Conservation (phyloP, 192 early-diverging fungal genomes). For the Coemansia sp. region DNA sequence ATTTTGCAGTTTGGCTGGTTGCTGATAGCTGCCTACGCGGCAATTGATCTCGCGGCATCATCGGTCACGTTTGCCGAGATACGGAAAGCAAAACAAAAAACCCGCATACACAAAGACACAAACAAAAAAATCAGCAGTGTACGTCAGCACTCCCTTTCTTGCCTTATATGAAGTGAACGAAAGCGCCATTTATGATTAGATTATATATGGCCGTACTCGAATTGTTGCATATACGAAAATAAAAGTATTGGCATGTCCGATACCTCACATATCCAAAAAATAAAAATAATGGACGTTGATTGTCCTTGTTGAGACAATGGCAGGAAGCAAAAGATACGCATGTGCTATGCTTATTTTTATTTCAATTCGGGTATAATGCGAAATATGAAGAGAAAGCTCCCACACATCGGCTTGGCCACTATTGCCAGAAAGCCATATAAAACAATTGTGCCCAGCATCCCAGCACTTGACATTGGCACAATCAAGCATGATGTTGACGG, state of each 20-base stretch:
- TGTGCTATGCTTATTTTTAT: not conserved
- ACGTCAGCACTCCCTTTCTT: not conserved
- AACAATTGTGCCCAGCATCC: not conserved
- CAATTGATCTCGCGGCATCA: not conserved
- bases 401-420: not conserved
- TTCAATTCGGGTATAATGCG: not conserved
- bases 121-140: not conserved
- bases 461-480: not conserved
- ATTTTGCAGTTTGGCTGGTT: not conserved
- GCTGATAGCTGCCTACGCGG: not conserved
- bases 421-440: not conserved
- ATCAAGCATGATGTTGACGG: not conserved
- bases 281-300: not conserved
- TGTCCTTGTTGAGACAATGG: not conserved
- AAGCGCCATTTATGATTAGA: too few relatives aligned
- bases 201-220: too few relatives aligned
- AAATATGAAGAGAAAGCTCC: not conserved
- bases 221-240: not conserved
- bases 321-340: not conserved
- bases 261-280: not conserved
- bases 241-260: not conserved
- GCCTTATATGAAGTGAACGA: not conserved
- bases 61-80: conserved; percentile 2
- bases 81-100: not conserved
- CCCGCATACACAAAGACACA: not conserved